Base-by-base conservation (phyloP, 2,329 filamentous ascomycete species). In the Fusarium sarcochroum region DNA sequence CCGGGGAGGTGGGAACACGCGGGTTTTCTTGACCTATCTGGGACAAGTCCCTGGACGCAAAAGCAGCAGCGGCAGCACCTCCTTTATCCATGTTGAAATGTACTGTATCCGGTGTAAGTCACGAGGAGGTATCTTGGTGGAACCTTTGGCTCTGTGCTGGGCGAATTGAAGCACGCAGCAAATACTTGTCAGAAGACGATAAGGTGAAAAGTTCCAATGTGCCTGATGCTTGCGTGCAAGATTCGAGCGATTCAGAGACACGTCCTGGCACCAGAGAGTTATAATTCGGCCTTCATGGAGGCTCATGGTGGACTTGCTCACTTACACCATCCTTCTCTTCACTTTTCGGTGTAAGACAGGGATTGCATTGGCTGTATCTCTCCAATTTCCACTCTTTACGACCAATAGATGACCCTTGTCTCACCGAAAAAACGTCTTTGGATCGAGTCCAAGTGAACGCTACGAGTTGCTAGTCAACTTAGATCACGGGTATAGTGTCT, bases 191-290 rank as follows among this genome's bases (percentile, higher is more conserved):
- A 76, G 75, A 76, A 74, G 74, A 73, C 76, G 79, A 79, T 75
- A 78, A 79, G 74, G 68, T 78, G 76, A 79, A 79, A 76, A 78
- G 78, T 75, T 78, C 77, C 76, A 80, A 80, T 77, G 72, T 77
- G 71, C 74, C 77, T 74, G 73, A 76, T 75, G 71, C 76, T 78
- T 78, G 78, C 61, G 61, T 80, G 76, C 76, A 78, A 79, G 77
- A 79, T 76, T 77, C 73, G 75, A 77, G 73, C 74, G 76, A 75
- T 77, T 77, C 76, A 75, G 75, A 74, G 77, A 78, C 75, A 75
- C 68, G 76, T 76, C 75, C 77, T 79, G 78, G 76, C 76, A 75
- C 75, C 73, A 73, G 74, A 77, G 74, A 76, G 75, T 78, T 80
- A 80, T 80, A 80, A 79, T 78, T 75, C 76, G 77, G 75, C 74